A percentile compares a stretch with the other conserved stretches of the same genome.
Conservation (phyloP, 345 rosid species). For the Salix udensis region DNA sequence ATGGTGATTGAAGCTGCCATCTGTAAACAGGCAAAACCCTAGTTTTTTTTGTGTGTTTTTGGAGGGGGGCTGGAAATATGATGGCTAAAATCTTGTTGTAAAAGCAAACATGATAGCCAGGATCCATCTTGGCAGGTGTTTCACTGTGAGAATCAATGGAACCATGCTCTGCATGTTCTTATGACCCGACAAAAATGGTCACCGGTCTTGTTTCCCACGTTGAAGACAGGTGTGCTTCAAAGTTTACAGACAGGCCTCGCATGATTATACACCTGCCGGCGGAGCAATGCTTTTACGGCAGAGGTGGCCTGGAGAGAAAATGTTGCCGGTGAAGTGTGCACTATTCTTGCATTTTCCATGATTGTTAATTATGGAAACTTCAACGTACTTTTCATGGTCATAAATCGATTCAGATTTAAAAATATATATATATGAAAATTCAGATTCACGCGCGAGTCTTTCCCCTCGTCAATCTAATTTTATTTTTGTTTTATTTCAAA, state of each 20-base stretch:
- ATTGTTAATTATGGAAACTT: no score
- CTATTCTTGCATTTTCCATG: no score
- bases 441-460: no score
- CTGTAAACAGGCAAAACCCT: no score
- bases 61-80: not conserved
- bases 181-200: not conserved
- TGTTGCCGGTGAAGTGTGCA: no score
- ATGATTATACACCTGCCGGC: not conserved
- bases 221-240: not conserved
- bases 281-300: not conserved
- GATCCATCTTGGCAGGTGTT: not conserved
- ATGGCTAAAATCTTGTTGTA: not conserved
- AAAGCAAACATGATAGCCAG: not conserved
- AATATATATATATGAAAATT: no score
- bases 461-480: no score
- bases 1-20: no score
- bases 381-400: no score
- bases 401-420: no score
- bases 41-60: no score
- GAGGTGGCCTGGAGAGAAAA: not conserved
- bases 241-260: not conserved
- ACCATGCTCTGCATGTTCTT: not conserved
- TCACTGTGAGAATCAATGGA: not conserved
- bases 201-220: not conserved
- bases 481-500: no score